phyloP scores from a whole-genome alignment of 805 yeast species.

The Cyberlindnera meyerae region DNA sequence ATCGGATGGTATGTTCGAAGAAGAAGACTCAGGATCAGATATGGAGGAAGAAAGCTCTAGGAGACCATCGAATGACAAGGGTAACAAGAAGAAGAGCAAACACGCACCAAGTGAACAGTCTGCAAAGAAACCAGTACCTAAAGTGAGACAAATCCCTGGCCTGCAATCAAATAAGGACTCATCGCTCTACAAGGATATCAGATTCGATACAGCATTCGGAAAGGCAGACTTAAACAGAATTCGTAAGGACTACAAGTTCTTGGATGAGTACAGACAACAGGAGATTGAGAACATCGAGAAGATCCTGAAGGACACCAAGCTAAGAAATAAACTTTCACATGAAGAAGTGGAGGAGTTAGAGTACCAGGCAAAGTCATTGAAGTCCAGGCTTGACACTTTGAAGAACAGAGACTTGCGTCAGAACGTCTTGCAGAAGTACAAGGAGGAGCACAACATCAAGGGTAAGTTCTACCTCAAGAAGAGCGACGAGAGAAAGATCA shows the following conservation, averaged over 20 bases:
- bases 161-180: slow-evolving; percentile 37
- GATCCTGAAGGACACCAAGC: slow-evolving; percentile 48
- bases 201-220: slow-evolving; percentile 90
- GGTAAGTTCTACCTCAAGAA: slow-evolving; percentile 58
- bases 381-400: slow-evolving; percentile 61
- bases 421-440: slow-evolving; percentile 55
- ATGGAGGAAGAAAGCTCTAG: slow-evolving; percentile 17
- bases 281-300: slow-evolving; percentile 62
- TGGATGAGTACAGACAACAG: slow-evolving; percentile 76
- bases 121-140: slow-evolving; percentile 64
- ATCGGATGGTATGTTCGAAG: slow-evolving; percentile 32
- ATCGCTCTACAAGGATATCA: slow-evolving; percentile 63
- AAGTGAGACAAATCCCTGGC: slow-evolving; percentile 72
- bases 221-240: slow-evolving; percentile 65
- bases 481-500: slow-evolving; percentile 65
- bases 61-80: slow-evolving; percentile 6
- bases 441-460: slow-evolving; percentile 44
- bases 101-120: slow-evolving; percentile 87
- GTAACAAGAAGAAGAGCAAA: slow-evolving; percentile 44
- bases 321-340: slow-evolving; percentile 36
- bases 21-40: slow-evolving; percentile 25
- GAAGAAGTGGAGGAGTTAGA: slow-evolving; percentile 50
- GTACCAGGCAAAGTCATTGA: slow-evolving; percentile 54
- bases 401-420: slow-evolving; percentile 72
- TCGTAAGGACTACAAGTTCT: slow-evolving; percentile 74